A percentile compares a stretch with the other conserved stretches of the same genome.
phyloP scores from a whole-genome alignment of 768 basidiomycete genomes.

The Tulasnella sp. region DNA sequence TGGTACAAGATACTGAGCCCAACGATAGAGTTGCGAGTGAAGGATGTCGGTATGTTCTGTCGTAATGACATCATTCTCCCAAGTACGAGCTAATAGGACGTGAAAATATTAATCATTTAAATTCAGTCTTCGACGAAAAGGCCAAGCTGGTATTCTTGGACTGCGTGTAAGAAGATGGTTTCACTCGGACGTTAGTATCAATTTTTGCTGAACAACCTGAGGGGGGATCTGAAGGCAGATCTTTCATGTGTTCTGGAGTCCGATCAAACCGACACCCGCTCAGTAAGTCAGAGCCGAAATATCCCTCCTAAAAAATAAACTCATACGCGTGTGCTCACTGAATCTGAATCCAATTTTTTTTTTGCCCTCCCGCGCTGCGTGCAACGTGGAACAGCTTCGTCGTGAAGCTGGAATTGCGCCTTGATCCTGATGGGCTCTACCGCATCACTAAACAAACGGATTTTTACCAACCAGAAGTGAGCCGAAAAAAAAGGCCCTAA shows the following conservation, averaged over 20 bases:
- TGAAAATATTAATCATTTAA: neutral
- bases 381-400: neutral
- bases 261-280: constrained; percentile 3
- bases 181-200: neutral
- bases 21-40: neutral
- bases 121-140: constrained; percentile 1
- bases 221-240: neutral
- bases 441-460: constrained; percentile 8
- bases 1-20: constrained; percentile 12
- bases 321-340: neutral
- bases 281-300: no score
- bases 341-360: no score
- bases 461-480: constrained; percentile 12
- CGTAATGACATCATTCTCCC: no score
- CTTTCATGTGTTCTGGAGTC: constrained; percentile 3
- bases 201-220: neutral
- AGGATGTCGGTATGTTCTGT: constrained; percentile 5
- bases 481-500: no score
- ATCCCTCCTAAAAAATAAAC: neutral
- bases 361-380: no score
- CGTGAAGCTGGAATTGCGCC: neutral
- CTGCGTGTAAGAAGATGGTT: neutral
- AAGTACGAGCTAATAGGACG: no score
- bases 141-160: constrained; percentile 1
- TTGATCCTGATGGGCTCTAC: neutral